Base-by-base conservation (phyloP, 345 rosid genomes). In the Populus tremula region DNA sequence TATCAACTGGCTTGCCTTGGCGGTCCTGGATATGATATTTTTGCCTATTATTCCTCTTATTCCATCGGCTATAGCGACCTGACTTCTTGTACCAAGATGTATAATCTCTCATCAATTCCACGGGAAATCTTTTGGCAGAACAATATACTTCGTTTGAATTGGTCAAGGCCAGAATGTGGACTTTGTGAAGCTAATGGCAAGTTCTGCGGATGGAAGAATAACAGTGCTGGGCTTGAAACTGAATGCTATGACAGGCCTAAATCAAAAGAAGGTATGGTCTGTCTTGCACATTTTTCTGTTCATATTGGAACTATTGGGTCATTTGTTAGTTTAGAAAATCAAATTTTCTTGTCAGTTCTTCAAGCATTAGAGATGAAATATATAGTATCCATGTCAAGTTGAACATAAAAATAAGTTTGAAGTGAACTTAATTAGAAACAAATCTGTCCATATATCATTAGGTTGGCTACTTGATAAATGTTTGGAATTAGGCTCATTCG, bases 151-250 rank as follows among this genome's bases (percentile, higher is more conserved):
- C 17, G n/a, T 33, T 39, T 80, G 83, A 64, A 43, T 67, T 80
- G 83, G 83, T 64, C 79, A 0, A 33, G 16, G 5, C 79, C 79
- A 21, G 62, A 20, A 3, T 66, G 83, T 73, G 68, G 63, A 4
- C 45, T 8, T 27, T 80, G 79, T 66, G 79, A 76, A 45, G 47
- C 18, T 31, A 75, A 8, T 0, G 62, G 69, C 23, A 53, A 36
- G 72, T 13, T 13, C 49, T 80, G 83, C 23, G 54, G 56, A 33
- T 54, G 16, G 35, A 76, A 39, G 72, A 25, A 43, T 13, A 67
- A 7, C 12, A 21, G 13, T 8, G 45, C 47, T 31, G 38, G 14
- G 23, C 54, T 69, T n/a, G 31, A 71, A 13, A 66, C 66, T 33
- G 63, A 62, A 23, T 80, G 83, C 18, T 56, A 63, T 18, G 73